phyloP scores from a whole-genome alignment of 148 eudicot species.

The Simmondsia chinensis region DNA sequence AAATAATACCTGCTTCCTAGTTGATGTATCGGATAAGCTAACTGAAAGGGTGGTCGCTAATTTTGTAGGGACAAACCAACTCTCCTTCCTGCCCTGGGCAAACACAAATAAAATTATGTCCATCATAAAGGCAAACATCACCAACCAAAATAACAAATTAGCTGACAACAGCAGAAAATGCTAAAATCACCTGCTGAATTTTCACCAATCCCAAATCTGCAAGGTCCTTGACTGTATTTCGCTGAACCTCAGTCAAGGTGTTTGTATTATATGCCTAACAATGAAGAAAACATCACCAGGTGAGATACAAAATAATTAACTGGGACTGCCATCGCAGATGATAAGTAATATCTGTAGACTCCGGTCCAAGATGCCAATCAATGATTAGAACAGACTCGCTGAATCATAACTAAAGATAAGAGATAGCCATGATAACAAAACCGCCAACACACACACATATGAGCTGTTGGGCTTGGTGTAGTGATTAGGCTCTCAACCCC shows the following conservation, averaged over 20 bases:
- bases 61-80: constrained; percentile 96
- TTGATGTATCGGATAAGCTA: constrained; percentile 78
- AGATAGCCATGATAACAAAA: too few species aligned
- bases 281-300: constrained; percentile 1
- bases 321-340: background rate
- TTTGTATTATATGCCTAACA: constrained; percentile 71
- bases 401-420: too few species aligned
- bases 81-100: constrained; percentile 84
- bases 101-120: too few species aligned
- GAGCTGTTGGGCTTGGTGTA: too few species aligned
- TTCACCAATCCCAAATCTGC: constrained; percentile 85
- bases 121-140: background rate
- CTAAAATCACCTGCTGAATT: constrained; percentile 73
- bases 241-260: constrained; percentile 72
- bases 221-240: constrained; percentile 64
- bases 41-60: constrained; percentile 83
- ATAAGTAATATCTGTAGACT: background rate
- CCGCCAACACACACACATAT: too few species aligned
- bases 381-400: too few species aligned
- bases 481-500: too few species aligned
- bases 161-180: background rate
- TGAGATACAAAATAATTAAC: background rate
- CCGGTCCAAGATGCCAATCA: too few species aligned
- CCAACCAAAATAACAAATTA: background rate
- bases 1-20: constrained; percentile 68